phyloP scores from a whole-genome alignment of 805 yeast genomes.

The Scheffersomyces lignosus region DNA sequence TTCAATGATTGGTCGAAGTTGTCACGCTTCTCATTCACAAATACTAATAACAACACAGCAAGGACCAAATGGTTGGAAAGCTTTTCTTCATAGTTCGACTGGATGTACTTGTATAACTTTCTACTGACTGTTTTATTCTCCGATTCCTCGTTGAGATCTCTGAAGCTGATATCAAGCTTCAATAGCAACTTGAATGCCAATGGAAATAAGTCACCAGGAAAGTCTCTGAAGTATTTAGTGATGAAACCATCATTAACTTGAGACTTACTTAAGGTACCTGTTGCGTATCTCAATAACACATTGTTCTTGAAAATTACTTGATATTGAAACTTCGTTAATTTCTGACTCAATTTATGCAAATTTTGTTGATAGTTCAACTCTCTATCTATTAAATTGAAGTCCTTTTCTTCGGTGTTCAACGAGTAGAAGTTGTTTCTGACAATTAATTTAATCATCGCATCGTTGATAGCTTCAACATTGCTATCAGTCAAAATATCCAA shows the following conservation, averaged over 20 bases:
- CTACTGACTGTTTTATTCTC: constrained; percentile 15
- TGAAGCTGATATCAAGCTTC: constrained; percentile 25
- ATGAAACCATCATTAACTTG: constrained; percentile 22
- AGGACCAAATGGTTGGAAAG: constrained; percentile 18
- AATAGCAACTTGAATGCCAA: constrained; percentile 29
- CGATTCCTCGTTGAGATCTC: constrained; percentile 21
- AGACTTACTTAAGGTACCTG: constrained; percentile 35
- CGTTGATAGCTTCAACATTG: constrained; percentile 31
- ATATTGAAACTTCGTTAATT: constrained; percentile 37
- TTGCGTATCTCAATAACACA: constrained; percentile 38
- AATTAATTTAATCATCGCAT: constrained; percentile 41
- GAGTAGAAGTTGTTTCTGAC: constrained; percentile 46
- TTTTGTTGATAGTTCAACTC: constrained; percentile 29
- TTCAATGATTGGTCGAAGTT: constrained; percentile 25
- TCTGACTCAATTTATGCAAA: constrained; percentile 22
- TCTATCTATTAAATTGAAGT: constrained; percentile 28
- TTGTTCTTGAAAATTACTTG: constrained; percentile 44
- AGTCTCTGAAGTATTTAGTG: constrained; percentile 17
- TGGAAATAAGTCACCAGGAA: constrained; percentile 33
- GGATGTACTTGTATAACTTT: constrained; percentile 16
- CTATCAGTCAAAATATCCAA: constrained; percentile 34
- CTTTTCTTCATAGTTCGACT: neutral
- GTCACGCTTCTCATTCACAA: constrained; percentile 17
- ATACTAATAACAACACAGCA: constrained; percentile 30
- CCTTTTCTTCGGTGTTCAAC: constrained; percentile 12